Evolutionary conservation across 2,329 filamentous ascomycete genomes (phyloP), one percentile per base, ranked within the genome.

Genomic region (Tolypocladium sp.): DNA sequence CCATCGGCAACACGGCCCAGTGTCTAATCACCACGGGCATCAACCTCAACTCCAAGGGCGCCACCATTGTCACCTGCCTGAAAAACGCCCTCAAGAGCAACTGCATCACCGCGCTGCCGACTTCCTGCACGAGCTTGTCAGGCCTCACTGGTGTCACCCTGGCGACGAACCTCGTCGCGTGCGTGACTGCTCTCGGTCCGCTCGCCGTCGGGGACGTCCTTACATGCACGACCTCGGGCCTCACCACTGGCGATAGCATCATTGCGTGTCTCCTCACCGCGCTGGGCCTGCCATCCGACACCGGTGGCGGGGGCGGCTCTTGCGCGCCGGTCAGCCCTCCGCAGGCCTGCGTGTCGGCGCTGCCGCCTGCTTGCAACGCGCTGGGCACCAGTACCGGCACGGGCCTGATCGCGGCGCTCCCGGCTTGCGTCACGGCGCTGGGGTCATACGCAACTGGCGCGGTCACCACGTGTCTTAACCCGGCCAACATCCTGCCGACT

Each of bases 71-170:
- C 20, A 40, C 55, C 10, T 64, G 63, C 57, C 42, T 64, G 20
- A 9, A 35, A 12, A 49, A 40, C 10, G 9, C 35, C 1, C n/a
- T 62, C 15, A 1, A 25, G 13, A 13, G 9, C 6, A 12, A 49
- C 35, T 65, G 63, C 42, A 56, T 63, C 33, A 53, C 44, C 4
- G 30, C 10, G 8, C 59, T 65, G 15, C 63, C 63, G 1, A 8
- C 40, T 2, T 22, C 58, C 2, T 65, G 63, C 56, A 41, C 22
- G 8, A 30, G n/a, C 3, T 58, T 65, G 10, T 10, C 38, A n/a
- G 7, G 22, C 56, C 38, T 41, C n/a, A 12, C 37, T 8, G 12
- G 22, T 3, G 12, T 3, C 35, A 15, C 17, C 13, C 22, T 42
- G 25, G 9, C 63, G 35, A 20, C 27, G 9, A n/a, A 57, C 7